Percentiles rank a stretch among this genome's conserved stretches.
phyloP scores from a whole-genome alignment of 345 rosid genomes.

The Nephelium lappaceum region DNA sequence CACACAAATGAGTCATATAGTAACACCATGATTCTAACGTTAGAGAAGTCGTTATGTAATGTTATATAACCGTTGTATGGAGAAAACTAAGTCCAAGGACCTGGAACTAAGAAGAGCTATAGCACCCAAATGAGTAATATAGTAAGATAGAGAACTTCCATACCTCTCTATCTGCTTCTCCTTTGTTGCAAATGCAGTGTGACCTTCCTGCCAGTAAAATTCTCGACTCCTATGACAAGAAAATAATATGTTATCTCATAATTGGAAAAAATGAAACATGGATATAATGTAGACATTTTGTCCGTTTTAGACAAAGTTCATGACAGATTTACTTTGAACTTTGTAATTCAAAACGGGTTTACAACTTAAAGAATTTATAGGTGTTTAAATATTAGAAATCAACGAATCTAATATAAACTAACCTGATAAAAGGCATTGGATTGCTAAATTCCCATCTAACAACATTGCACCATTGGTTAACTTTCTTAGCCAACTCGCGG shows the following conservation, averaged over 20 bases:
- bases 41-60: too few relatives aligned
- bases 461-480: conserved; percentile 99
- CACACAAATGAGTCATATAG: too few relatives aligned
- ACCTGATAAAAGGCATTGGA: conserved; percentile 98
- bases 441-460: conserved; percentile 99
- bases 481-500: conserved; percentile 88
- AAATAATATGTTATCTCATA: not conserved
- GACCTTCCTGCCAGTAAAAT: conserved; percentile 99
- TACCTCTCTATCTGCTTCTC: conserved; percentile 94
- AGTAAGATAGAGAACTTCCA: not conserved
- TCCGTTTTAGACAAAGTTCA: not conserved
- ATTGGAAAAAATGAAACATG: too few relatives aligned
- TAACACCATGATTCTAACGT: too few relatives aligned
- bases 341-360: not conserved
- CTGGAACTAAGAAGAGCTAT: too few relatives aligned
- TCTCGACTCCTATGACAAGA: conserved; percentile 80
- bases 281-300: too few relatives aligned
- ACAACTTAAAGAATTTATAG: too few relatives aligned
- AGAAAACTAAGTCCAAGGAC: too few relatives aligned
- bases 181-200: conserved; percentile 89
- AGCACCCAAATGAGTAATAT: too few relatives aligned
- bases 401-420: conserved; percentile 8
- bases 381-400: not conserved
- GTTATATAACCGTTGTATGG: too few relatives aligned
- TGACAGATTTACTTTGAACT: not conserved